Base-by-base conservation (phyloP, 306 rosid species). In the Luffa acutangula region DNA sequence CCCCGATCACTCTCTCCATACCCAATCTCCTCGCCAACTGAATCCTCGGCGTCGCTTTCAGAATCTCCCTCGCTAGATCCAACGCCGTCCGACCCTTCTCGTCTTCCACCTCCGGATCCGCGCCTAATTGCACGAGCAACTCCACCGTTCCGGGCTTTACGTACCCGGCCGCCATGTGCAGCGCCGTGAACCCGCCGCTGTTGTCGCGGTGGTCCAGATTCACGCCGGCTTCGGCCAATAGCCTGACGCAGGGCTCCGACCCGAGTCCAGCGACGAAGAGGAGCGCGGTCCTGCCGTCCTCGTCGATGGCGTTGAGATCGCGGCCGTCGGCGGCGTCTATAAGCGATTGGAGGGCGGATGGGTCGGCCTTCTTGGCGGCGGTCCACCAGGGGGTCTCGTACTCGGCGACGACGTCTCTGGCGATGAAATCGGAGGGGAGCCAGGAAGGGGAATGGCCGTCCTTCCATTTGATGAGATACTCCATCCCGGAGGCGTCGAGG, bases 351-450 rank as follows among this genome's bases (percentile, higher is more conserved):
- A 92, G 81, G 0, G 89, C 86, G 2, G 83, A 25, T 7, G 86
- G 84, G 82, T 94, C 92, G 58, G 95, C 93, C 51, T 92, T 92
- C 67, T 83, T 91, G 1, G 96, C 98, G 31, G 98, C 93, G 14
- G 87, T 91, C 98, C 97, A 94, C 97, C 98, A 94, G 0, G 97
- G 91, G 1, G 89, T 82, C 17, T 94, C 98, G 83, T 88, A 94
- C 72, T 94, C 95, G 9, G 97, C 83, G 2, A 94, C 79, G 7
- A 94, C 95, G 76, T 94, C 97, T 59, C 86, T 86, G 7, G 97
- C 95, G 12, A 92, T 90, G 89, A 79, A 94, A 59, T 91, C 91
- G 0, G 95, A 80, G 0, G 93, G 87, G 6, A 92, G 85, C 98
- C 97, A 94, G 5, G 97, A 88, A 0, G 97, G 98, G 12, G 88